Base-by-base conservation (phyloP, 1,284 basidiomycete species). In the Pseudozyma flocculosa region DNA sequence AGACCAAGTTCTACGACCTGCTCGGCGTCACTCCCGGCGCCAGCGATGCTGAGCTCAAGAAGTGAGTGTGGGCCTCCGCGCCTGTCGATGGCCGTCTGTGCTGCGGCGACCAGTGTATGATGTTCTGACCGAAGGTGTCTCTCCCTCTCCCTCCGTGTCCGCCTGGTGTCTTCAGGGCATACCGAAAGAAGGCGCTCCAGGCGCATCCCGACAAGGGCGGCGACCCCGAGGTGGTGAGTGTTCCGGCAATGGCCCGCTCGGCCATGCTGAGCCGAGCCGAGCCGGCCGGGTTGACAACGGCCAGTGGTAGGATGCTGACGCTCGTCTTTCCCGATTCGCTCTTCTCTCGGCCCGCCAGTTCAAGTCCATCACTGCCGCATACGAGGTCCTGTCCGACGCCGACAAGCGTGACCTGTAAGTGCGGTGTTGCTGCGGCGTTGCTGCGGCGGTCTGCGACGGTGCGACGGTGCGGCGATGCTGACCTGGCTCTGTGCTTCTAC, bases 321-420 rank as follows among this genome's bases (percentile, higher is more conserved):
- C n/a, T n/a, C n/a, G n/a, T n/a, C n/a, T n/a, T n/a, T n/a, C n/a
- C 41, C 21, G 9, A 18, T 43, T 43, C 41, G 3, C 18, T 13
- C 21, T 3, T n/a, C 43, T 5, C 26, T 29, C 11, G 26, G 7
- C 26, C 5, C 26, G 5, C 26, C 26, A 89, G 58, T 98, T 98
- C 88, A 97, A 98, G 79, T 91, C 95, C 78, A 88, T 97, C 54
- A 94, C 93, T 15, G 89, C 94, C 82, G 93, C 92, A 43, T 99
- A 98, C 78, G 92, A 98, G 81, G 83, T 96, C 45, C 84, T 99
- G 17, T 92, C 92, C 34, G 94, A 98, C 79, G 78, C 86, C 17
- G 86, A 93, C 73, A 93, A 90, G 63, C 70, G 75, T 36, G 73
- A 74, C 38, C 48, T 73, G 43, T 29, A 11, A 29, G 26, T 29